These are phyloP conservation scores for Neurospora sp. DNA, from an alignment of 495 filamentous ascomycete genomes.

Conservation along the genomic window DNA sequence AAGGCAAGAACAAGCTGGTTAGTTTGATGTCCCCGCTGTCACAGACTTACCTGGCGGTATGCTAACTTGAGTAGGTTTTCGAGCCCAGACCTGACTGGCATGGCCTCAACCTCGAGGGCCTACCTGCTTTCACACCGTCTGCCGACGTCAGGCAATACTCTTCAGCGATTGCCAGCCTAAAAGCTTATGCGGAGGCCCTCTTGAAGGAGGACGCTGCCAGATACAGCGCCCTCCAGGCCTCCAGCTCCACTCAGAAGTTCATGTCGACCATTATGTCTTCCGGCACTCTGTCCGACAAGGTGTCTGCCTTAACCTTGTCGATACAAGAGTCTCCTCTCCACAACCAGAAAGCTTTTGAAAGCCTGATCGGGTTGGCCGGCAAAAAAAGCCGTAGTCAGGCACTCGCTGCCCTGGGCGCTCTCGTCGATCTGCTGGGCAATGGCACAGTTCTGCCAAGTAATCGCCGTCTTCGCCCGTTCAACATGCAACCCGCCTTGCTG, in stretches of 20 bases:
- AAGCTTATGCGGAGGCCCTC: conserved; percentile 62
- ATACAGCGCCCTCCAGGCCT: conserved; percentile 43
- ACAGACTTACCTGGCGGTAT: neutral
- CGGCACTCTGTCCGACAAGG: conserved; percentile 91
- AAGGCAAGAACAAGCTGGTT: conserved; percentile 26
- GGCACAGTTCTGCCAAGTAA: conserved; percentile 75
- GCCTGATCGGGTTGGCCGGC: conserved; percentile 62
- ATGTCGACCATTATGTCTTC: conserved; percentile 93
- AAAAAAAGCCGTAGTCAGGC: conserved; percentile 92
- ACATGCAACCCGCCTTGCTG: conserved; percentile 67
- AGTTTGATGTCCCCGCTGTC: conserved; percentile 16
- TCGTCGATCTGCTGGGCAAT: conserved; percentile 88
- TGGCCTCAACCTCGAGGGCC: conserved; percentile 47
- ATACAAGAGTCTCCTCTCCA: conserved; percentile 94
- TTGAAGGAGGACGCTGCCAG: conserved; percentile 60
- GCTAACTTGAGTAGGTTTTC: conserved; percentile 45
- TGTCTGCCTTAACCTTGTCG: conserved; percentile 84
- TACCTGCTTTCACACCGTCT: conserved; percentile 34
- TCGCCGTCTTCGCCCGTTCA: conserved; percentile 69
- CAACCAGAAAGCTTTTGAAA: conserved; percentile 79
- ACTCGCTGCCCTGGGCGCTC: conserved; percentile 76
- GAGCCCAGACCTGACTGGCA: conserved; percentile 83
- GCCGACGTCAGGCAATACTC: conserved; percentile 40
- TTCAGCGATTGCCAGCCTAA: conserved; percentile 58
- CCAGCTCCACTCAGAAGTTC: conserved; percentile 83